Evolutionary conservation across 1,139 yeast species (phyloP), one percentile per base, ranked within the genome.

Genomic region (Candida anutae): DNA sequence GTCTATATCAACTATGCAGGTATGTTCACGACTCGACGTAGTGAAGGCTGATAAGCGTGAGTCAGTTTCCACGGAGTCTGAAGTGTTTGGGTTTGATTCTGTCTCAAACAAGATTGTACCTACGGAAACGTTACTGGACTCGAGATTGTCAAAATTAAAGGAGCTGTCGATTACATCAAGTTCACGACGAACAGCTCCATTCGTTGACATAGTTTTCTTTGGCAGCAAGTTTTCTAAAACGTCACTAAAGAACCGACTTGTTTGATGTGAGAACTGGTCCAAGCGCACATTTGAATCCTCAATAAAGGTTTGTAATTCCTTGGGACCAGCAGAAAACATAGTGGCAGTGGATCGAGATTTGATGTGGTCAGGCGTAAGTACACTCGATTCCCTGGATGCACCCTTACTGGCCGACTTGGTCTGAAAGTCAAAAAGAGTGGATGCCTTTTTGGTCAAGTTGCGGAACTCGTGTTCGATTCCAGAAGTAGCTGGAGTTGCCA

Each of bases 61-160:
- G n/a, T n/a, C n/a, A n/a, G n/a, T n/a, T n/a, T n/a, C n/a, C n/a
- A n/a, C n/a, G n/a, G n/a, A n/a, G n/a, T n/a, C n/a, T n/a, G n/a
- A n/a, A n/a, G n/a, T n/a, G n/a, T n/a, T n/a, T n/a, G n/a, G n/a
- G n/a, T n/a, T n/a, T n/a, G n/a, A n/a, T n/a, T n/a, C n/a, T n/a
- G n/a, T n/a, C n/a, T n/a, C n/a, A n/a, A n/a, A n/a, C n/a, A n/a
- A n/a, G n/a, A n/a, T n/a, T n/a, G n/a, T n/a, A n/a, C n/a, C n/a
- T n/a, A n/a, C n/a, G n/a, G n/a, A n/a, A n/a, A n/a, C n/a, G n/a
- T n/a, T n/a, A n/a, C n/a, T n/a, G n/a, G n/a, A n/a, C n/a, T n/a
- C n/a, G n/a, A n/a, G n/a, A 25, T 49, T 50, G 6, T 55, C 62
- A 20, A 58, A 37, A 26, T 46, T 42, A 29, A 55, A 54, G 3